A percentile compares a stretch with the other conserved stretches of the same genome.
phyloP scores from a whole-genome alignment of 169 alveolate species.

The Babesia microti region DNA sequence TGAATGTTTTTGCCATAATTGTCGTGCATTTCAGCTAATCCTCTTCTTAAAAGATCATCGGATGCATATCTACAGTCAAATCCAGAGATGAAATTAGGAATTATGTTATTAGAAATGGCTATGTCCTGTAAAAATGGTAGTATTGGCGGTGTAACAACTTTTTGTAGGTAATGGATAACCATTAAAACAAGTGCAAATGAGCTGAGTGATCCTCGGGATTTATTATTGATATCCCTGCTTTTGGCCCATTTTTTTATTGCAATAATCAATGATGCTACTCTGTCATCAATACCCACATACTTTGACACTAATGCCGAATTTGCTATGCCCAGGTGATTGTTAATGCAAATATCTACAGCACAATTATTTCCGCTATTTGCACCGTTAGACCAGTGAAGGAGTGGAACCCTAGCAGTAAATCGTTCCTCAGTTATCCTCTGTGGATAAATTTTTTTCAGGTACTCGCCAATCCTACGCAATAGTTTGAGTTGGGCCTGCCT shows the following conservation, averaged over 20 bases:
- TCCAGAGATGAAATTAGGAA: slow-evolving; percentile 56
- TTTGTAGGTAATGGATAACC: slow-evolving; percentile 64
- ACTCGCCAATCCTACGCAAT: slow-evolving; percentile 46
- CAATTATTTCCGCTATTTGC: slow-evolving; percentile 20
- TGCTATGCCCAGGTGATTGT: slow-evolving; percentile 58
- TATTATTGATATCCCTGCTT: slow-evolving; percentile 52
- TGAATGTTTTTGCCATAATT: slow-evolving; percentile 10
- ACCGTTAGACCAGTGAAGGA: slow-evolving; percentile 58
- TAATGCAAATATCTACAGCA: slow-evolving; percentile 60
- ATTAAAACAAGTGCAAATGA: slow-evolving; percentile 64
- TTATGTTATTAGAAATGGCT: slow-evolving; percentile 51
- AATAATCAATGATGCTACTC: slow-evolving; percentile 56
- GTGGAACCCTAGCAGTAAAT: slow-evolving; percentile 66
- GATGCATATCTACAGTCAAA: slow-evolving; percentile 56
- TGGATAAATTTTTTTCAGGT: slow-evolving; percentile 43
- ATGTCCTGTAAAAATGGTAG: slow-evolving; percentile 64
- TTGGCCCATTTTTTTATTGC: slow-evolving; percentile 68
- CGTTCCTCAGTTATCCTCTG: slow-evolving; percentile 54
- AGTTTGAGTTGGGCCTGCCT: slow-evolving; percentile 50
- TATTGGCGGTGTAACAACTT: slow-evolving; percentile 51
- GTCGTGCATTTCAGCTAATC: slow-evolving; percentile 28
- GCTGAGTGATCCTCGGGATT: slow-evolving; percentile 64
- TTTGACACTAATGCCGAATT: slow-evolving; percentile 60
- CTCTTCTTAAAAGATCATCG: slow-evolving; percentile 41
- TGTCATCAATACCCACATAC: slow-evolving; percentile 59